A percentile compares a stretch with the other conserved stretches of the same genome.
These are phyloP conservation scores for Rhynchosporium agropyri DNA, from an alignment of 2,329 filamentous ascomycete genomes.

Conservation along the genomic window DNA sequence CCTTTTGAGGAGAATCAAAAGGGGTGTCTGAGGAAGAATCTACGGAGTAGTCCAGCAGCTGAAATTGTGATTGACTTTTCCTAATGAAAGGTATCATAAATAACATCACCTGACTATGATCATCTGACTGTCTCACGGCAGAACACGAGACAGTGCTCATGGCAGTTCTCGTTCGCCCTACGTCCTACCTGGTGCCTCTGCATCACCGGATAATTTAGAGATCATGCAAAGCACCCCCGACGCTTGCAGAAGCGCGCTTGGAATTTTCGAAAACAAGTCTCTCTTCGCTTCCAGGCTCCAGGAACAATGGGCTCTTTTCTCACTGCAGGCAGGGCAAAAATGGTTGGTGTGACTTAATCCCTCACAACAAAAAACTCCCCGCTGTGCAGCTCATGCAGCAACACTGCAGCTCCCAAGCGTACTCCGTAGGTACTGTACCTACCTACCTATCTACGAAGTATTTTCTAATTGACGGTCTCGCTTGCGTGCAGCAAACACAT, in stretches of 20 bases:
- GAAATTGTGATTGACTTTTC: neutral
- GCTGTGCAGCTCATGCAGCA: constrained; percentile 13
- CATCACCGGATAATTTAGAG: neutral
- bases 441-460: no score
- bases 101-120: neutral
- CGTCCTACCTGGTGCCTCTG: neutral
- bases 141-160: neutral
- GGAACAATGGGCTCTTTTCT: constrained; percentile 17
- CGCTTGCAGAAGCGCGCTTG: neutral
- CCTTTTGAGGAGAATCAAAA: neutral
- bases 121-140: neutral
- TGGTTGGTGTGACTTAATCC: constrained; percentile 39
- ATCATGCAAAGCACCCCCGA: neutral
- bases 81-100: neutral
- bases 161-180: neutral
- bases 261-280: neutral
- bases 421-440: no score
- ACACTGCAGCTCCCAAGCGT: no score
- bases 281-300: constrained; percentile 16
- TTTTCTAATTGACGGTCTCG: neutral
- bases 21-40: no score
- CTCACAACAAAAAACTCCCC: constrained; percentile 28
- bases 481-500: constrained; percentile 19
- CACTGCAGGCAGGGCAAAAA: constrained; percentile 21
- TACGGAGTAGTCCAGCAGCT: neutral